phyloP scores from a whole-genome alignment of 2,329 filamentous ascomycete genomes.

The Colletotrichum eleusines region DNA sequence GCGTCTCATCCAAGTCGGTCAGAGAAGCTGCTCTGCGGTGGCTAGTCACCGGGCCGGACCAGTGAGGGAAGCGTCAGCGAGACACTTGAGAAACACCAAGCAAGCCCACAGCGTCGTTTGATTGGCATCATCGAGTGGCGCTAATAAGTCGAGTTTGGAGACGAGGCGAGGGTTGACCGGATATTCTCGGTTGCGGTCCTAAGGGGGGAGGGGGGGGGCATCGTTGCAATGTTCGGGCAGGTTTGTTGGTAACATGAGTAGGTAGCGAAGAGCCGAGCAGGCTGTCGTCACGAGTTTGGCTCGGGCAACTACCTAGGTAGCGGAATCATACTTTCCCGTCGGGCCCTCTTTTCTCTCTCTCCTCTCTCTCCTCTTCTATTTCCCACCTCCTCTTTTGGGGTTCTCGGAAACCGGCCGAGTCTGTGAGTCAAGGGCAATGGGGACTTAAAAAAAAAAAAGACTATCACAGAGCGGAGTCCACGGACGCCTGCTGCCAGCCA shows the following conservation, averaged over 20 bases:
- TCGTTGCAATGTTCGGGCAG: conserved; percentile 11
- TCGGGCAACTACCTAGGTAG: conserved; percentile 19
- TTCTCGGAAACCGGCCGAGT: not conserved
- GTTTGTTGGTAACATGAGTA: conserved; percentile 28
- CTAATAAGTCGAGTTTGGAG: conserved; percentile 6
- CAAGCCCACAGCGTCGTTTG: conserved; percentile 8
- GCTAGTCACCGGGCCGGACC: conserved; percentile 19
- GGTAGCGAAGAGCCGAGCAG: conserved; percentile 15
- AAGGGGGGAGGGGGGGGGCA: not conserved
- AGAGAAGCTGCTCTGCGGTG: conserved; percentile 15
- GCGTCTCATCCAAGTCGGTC: not conserved
- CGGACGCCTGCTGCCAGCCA: conserved; percentile 24
- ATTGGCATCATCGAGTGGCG: conserved; percentile 27
- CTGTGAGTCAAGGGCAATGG: not conserved
- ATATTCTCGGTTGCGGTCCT: conserved; percentile 27
- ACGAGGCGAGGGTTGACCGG: conserved; percentile 30
- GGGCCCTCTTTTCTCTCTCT: not conserved
- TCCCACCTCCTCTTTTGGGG: not conserved
- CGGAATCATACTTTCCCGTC: not conserved
- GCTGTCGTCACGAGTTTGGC: conserved; percentile 7
- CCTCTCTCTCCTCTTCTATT: not conserved
- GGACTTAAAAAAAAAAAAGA: not conserved
- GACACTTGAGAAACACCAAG: conserved; percentile 18
- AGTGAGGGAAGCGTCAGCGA: conserved; percentile 25
- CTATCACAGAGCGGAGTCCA: not conserved